Evolutionary conservation across 441 rosid genomes (phyloP).

Genomic region (Metrosideros polymorpha): DNA sequence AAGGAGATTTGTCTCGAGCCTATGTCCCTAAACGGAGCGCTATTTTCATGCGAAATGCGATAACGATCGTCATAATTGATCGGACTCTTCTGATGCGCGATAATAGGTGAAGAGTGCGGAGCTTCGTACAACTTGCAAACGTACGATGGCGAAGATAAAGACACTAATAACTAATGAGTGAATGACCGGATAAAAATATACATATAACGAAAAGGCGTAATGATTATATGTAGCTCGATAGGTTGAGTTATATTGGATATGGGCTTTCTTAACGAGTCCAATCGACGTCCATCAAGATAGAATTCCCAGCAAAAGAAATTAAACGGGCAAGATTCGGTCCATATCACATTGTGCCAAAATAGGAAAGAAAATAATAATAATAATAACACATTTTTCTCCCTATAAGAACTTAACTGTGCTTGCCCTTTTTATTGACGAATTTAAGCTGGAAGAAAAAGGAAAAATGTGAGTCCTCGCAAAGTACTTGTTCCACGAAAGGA

Average conservation of each 20-base stretch:
- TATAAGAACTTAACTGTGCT: background rate
- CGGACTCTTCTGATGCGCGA: rapidly evolving
- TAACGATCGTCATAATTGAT: rapidly evolving
- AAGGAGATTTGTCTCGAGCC: background rate
- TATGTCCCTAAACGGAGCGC: background rate
- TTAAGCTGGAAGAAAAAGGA: background rate
- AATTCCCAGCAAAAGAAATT: background rate
- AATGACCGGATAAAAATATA: rapidly evolving
- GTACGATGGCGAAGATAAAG: too few relatives aligned
- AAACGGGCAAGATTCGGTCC: background rate
- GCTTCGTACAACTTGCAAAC: too few relatives aligned
- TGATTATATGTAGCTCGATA: background rate
- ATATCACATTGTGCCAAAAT: background rate
- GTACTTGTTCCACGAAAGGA: background rate
- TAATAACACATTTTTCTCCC: background rate
- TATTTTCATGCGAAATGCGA: too few relatives aligned
- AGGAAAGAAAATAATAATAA: background rate
- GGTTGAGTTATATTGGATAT: background rate
- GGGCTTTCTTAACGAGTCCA: background rate
- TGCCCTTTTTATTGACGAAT: background rate
- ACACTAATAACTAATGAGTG: too few relatives aligned
- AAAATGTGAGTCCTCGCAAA: background rate
- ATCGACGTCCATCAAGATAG: background rate
- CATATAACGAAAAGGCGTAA: background rate
- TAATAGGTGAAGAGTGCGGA: background rate